Base-by-base conservation (phyloP, 2,329 filamentous ascomycete genomes). In the Ciborinia camelliae region DNA sequence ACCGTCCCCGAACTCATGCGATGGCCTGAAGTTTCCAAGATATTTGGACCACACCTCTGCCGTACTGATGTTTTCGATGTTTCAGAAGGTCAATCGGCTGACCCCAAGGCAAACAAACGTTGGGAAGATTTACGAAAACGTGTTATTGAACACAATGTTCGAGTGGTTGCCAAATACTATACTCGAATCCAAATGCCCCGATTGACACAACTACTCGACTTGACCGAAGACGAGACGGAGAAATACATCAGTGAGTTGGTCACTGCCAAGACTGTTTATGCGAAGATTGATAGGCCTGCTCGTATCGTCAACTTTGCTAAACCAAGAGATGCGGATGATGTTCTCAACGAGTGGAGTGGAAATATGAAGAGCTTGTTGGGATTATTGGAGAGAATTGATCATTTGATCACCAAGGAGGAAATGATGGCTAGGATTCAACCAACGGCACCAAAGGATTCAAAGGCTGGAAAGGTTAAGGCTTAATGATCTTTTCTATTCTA, bases 361-460 rank as follows among this genome's bases (percentile, higher is more conserved):
- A 97, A 97, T 78, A 98, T 97, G 92, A 96, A 95, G 88, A 93
- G 89, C 75, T 79, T 97, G 73, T 79, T 97, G 70, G 92, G 91
- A 14, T 80, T 94, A 63, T 76, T 97, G 75, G 92, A 97, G 82
- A 85, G 92, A 68, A 96, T 99, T 67, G 95, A 99, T 76, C 95
- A 99, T 78, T 83, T 99, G 73, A 99, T 99, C 75, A 99, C 96
- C 63, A 98, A 98, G 84, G 95, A 99, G 80, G 95, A 99, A 83
- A 99, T 99, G 95, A 99, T 99, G 95, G 95, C 95, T 48, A 86
- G 93, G 66, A 98, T 99, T 73, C 89, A 95, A 77, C 91, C 91
- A 7, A 82, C 51, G n/a, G n/a, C 67, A 55, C 53, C 71, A 18
- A 75, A 74, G 67, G 65, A 67, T 18, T 66, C 67, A n/a, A 73